Conservation (phyloP, 2,329 filamentous ascomycete genomes). For the Ceratocystis huliohia region DNA sequence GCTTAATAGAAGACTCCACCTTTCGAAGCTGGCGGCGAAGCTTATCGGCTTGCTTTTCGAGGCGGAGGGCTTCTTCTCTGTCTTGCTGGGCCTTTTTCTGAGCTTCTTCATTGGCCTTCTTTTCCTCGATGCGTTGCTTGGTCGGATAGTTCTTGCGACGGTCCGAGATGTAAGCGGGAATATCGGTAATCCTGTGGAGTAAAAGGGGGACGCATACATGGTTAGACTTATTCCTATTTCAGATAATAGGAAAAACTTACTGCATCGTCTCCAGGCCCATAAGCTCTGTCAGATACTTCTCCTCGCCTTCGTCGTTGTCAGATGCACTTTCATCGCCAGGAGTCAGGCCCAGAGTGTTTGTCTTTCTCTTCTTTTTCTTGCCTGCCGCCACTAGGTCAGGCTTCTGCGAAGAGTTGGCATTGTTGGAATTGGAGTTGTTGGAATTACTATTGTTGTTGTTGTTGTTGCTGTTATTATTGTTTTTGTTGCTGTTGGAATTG, state of each 20-base stretch:
- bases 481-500: conserved; percentile 23
- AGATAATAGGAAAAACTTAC: conserved; percentile 31
- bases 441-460: conserved; percentile 24
- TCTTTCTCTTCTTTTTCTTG: conserved; percentile 60
- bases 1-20: conserved; percentile 57
- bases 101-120: conserved; percentile 38
- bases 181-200: conserved; percentile 45
- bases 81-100: conserved; percentile 47
- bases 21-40: conserved; percentile 53
- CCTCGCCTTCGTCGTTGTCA: conserved; percentile 57
- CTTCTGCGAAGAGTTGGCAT: conserved; percentile 25
- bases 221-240: conserved; percentile 23
- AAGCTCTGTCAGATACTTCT: conserved; percentile 49
- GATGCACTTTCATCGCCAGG: conserved; percentile 51
- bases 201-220: background rate
- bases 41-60: conserved; percentile 49
- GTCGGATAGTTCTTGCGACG: conserved; percentile 72
- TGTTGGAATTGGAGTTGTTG: conserved; percentile 19
- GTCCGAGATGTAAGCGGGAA: conserved; percentile 69
- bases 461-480: conserved; percentile 31
- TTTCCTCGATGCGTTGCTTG: conserved; percentile 52
- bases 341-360: conserved; percentile 59
- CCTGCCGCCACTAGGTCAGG: conserved; percentile 35
- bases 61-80: conserved; percentile 30
- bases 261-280: conserved; percentile 44